These are phyloP conservation scores for Rubus idaeus DNA, from an alignment of 306 rosid genomes.

Conservation along the genomic window DNA sequence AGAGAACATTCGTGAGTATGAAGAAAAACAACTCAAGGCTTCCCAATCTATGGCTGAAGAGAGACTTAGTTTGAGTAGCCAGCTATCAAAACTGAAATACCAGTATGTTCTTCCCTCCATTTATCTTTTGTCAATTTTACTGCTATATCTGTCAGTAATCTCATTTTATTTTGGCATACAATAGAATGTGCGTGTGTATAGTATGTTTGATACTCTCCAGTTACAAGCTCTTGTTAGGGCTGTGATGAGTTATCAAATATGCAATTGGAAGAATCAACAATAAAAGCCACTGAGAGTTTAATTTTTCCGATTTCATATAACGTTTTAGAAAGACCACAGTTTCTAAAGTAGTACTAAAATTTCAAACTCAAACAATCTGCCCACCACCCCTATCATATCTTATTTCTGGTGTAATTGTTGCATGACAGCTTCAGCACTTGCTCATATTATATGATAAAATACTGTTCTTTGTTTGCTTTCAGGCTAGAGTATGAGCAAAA, in stretches of 20 bases:
- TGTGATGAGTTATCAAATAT: not conserved
- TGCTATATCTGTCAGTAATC: not conserved
- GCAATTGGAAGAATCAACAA: not conserved
- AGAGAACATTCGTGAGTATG: constrained; percentile 96
- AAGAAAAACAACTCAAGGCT: constrained; percentile 84
- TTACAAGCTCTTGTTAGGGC: not conserved
- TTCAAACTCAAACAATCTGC: not conserved
- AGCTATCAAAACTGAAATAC: constrained; percentile 85
- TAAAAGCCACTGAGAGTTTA: not conserved
- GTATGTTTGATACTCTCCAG: not conserved
- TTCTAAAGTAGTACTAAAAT: not conserved
- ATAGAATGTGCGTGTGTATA: not conserved
- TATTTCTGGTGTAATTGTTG: not conserved
- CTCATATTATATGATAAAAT: not conserved
- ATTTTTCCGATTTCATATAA: not conserved
- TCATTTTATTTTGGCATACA: not conserved
- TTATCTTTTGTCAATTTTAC: not conserved
- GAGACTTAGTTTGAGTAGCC: constrained; percentile 87
- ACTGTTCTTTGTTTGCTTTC: constrained; percentile 7
- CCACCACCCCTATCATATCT: not conserved
- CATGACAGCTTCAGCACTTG: constrained; percentile 5
- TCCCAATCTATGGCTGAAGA: constrained; percentile 92
- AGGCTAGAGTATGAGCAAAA: constrained; percentile 98
- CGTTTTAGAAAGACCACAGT: not conserved
- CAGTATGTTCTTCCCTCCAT: constrained; percentile 52